Base-by-base conservation (phyloP, 768 basidiomycete genomes). In the Mrakia frigida region DNA sequence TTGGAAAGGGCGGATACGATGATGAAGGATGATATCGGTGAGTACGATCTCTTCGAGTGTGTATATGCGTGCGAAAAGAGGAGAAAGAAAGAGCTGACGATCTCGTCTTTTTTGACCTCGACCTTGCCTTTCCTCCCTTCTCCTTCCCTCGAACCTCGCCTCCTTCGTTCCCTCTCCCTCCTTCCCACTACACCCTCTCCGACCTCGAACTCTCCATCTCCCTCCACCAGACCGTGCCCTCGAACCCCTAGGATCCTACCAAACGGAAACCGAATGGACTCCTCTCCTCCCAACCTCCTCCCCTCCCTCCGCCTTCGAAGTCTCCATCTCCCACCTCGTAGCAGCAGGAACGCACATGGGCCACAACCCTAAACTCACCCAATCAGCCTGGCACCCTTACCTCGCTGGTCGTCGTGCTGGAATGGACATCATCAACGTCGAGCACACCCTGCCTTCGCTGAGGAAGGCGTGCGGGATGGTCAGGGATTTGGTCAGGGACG, bases 281-380 rank as follows among this genome's bases (percentile, higher is more conserved):
- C 70, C 76, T 3, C 7, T 18, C 25, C 2, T 11, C 37, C 50
- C 60, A 1, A 13, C 53, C 31, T 14, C 89, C 80, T 87, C 87
- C 77, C 91, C 92, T 35, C 81, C 84, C 0, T 81, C 85, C 23
- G 86, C 90, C 14, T 84, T 88, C 65, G 86, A 91, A 77, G 85
- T 90, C 72, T 93, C 96, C 3, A 86, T 94, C 69, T 96, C 95
- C 2, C 91, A 94, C 67, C 89, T 99, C 78, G 85, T 98, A 60
- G 95, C 97, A 1, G 87, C 94, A 21, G 94, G 94, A 35, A 95
- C 97, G 23, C 95, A 98, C 82, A 89, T 98, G 63, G 97, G 97
- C 10, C 95, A 98, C 82, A 88, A 91, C 46, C 77, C 81, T 3
- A 87, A 89, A 6, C 88, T 93, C 79, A 90, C 95, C 86, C 92